Base-by-base conservation (phyloP, 148 eudicot species). In the Nepenthes gracilis region DNA sequence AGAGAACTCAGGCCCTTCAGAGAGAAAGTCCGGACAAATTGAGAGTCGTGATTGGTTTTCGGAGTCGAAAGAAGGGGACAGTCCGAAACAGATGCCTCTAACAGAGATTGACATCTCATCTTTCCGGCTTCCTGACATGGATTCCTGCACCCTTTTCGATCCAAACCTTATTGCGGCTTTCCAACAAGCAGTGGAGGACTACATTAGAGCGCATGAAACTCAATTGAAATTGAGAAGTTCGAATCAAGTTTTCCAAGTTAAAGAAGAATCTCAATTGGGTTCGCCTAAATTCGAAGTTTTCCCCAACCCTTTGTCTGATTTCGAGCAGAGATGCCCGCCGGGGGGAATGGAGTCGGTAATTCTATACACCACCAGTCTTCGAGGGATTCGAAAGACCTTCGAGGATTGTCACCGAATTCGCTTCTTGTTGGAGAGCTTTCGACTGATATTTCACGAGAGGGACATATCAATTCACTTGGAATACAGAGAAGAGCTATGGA, bases 401-500 rank as follows among this genome's bases (percentile, higher is more conserved):
- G 94, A 86, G 35, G 84, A 85, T 7, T 87, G 97, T 57, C 78
- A 79, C 47, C 64, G 81, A 32, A 74, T 91, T 60, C 75, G 81
- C 35, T 87, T 87, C 58, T 58, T 87, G 3, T 69, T 91, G 0
- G 75, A 83, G 40, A 87, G 83, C 60, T 81, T 87, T 49, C 63
- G 79, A 35, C 76, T 92, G 37, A n/a, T 75, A 1, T 87, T 59
- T 58, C 67, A 68, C 32, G 94, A 88, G 62, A 72, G 97, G 61
- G 97, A 92, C 60, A 73, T 92, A 1, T 92, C 96, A 6, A 69
- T 85, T 63, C 96, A 92, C 62, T 65, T 70, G 9, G 90, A 80
- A 70, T 92, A 71, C 62, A 76, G 82, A 45, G 88, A 88, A 1
- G 97, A 92, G 65, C 66, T 92, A 15, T 83, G 97, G 97, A 67